phyloP scores from a whole-genome alignment of 225 moss, liverwort and hornwort species.

The Neckera pumila region DNA sequence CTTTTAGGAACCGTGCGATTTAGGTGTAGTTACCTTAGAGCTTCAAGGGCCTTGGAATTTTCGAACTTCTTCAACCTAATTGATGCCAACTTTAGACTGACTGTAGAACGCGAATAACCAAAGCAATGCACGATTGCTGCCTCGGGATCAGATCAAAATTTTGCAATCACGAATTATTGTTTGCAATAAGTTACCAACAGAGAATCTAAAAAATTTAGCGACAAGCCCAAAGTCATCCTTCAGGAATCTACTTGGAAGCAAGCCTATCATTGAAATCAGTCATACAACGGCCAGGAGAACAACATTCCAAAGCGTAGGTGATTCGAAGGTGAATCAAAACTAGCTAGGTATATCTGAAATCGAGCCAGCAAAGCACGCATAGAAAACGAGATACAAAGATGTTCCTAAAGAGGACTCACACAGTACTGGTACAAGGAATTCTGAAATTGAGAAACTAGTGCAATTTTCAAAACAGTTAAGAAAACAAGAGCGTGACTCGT shows the following conservation, averaged over 20 bases:
- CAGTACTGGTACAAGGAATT: neutral
- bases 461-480: neutral
- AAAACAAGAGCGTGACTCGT: neutral
- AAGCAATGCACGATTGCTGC: conserved; percentile 44
- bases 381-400: neutral
- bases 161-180: conserved; percentile 27
- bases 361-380: neutral
- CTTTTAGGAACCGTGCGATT: no score
- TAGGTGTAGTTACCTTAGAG: no score
- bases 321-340: neutral
- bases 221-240: neutral
- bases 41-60: conserved; percentile 53
- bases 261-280: neutral
- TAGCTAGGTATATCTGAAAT: neutral
- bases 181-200: conserved; percentile 16
- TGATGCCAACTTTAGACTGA: conserved; percentile 39
- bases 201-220: neutral
- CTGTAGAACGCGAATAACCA: conserved; percentile 38
- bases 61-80: conserved; percentile 40
- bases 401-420: neutral
- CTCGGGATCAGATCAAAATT: conserved; percentile 49
- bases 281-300: neutral
- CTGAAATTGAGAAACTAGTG: neutral
- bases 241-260: neutral
- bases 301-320: neutral